A percentile compares a stretch with the other conserved stretches of the same genome.
These are phyloP conservation scores for Citrus hindsii DNA, from an alignment of 345 rosid species.

Conservation along the genomic window DNA sequence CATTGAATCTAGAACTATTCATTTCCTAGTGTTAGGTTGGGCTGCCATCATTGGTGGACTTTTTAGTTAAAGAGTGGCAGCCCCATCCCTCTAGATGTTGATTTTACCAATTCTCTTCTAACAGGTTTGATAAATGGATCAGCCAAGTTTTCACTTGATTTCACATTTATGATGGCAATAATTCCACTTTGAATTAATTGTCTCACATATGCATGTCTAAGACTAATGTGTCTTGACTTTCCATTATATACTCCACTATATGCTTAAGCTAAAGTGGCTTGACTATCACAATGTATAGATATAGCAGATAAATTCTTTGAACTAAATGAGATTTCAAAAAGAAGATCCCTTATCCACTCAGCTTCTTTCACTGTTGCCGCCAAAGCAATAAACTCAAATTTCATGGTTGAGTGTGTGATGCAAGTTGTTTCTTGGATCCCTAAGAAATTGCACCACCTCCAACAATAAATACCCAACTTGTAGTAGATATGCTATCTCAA, in stretches of 20 bases:
- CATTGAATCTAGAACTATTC: not conserved
- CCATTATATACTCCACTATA: not conserved
- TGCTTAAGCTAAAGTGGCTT: not conserved
- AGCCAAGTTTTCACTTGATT: not conserved
- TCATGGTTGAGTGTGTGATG: not conserved
- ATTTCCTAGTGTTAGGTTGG: not conserved
- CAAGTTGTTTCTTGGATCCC: not conserved
- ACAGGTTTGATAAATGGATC: not conserved
- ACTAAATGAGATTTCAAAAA: not conserved
- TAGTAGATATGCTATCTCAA: too few relatives aligned
- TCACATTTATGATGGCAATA: too few relatives aligned
- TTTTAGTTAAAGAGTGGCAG: not conserved
- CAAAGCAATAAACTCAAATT: not conserved
- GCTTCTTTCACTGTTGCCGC: not conserved
- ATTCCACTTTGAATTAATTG: too few relatives aligned
- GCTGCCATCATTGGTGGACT: not conserved
- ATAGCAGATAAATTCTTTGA: not conserved
- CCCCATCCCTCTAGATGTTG: not conserved
- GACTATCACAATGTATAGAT: not conserved
- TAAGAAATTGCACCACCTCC: too few relatives aligned
- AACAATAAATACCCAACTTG: not conserved
- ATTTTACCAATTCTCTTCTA: not conserved
- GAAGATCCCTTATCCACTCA: not conserved
- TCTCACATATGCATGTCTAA: not conserved
- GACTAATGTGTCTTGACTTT: not conserved